phyloP scores from a whole-genome alignment of 2,329 filamentous ascomycete species.

The Fusarium oligoseptatum region DNA sequence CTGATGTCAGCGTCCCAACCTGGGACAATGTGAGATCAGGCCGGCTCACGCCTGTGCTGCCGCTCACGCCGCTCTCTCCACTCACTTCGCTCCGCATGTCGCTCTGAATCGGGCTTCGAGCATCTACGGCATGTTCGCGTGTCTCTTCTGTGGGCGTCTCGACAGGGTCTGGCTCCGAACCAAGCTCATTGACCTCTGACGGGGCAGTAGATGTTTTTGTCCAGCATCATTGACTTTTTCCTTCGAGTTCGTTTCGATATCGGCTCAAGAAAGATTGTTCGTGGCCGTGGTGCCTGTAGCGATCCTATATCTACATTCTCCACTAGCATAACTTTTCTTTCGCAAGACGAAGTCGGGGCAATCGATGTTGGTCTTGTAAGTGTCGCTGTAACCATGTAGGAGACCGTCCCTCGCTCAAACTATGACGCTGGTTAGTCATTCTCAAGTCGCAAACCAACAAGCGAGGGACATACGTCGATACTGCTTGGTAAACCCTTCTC shows the following conservation, averaged over 20 bases:
- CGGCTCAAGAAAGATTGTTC: conserved; percentile 88
- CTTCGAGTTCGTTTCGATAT: conserved; percentile 78
- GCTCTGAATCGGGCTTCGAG: conserved; percentile 60
- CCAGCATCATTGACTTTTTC: conserved; percentile 66
- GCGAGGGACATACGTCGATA: conserved; percentile 80
- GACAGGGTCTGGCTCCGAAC: conserved; percentile 53
- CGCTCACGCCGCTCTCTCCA: conserved; percentile 77
- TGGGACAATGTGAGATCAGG: conserved; percentile 57
- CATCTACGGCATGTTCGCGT: conserved; percentile 53
- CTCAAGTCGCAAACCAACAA: neutral
- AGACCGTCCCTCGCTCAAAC: conserved; percentile 96
- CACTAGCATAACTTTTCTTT: conserved; percentile 82
- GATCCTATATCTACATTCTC: conserved; percentile 88
- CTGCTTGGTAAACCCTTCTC: conserved; percentile 83
- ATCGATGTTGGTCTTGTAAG: conserved; percentile 91
- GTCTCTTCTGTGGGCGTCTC: conserved; percentile 58
- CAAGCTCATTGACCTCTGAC: conserved; percentile 54
- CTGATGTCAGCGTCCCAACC: conserved; percentile 48
- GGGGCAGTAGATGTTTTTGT: conserved; percentile 59
- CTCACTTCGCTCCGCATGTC: conserved; percentile 78
- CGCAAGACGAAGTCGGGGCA: conserved; percentile 81
- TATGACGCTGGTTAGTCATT: conserved; percentile 54
- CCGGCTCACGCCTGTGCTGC: conserved; percentile 72
- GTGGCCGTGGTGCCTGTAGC: conserved; percentile 79
- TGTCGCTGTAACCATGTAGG: conserved; percentile 91